phyloP scores from a whole-genome alignment of 495 filamentous ascomycete species.

The Xylaria cubensis region DNA sequence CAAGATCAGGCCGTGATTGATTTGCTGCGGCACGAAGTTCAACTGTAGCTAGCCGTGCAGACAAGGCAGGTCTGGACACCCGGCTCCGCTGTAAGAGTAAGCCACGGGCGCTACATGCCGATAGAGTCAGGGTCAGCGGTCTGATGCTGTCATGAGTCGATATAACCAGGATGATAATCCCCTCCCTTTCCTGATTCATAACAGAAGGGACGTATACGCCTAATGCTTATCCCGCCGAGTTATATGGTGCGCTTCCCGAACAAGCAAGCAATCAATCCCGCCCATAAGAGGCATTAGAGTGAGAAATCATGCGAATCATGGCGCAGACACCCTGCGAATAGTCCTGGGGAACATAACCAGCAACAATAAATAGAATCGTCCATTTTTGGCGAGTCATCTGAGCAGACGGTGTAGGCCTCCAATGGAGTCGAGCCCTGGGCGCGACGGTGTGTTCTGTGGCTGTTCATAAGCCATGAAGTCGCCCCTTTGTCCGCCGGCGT shows the following conservation, averaged over 20 bases:
- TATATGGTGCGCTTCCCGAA: background rate
- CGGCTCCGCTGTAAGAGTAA: background rate
- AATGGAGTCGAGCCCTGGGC: background rate
- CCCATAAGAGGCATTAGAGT: background rate
- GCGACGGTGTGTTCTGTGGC: background rate
- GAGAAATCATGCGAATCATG: background rate
- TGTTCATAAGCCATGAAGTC: background rate
- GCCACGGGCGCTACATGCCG: background rate
- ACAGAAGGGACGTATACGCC: background rate
- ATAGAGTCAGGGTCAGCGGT: background rate
- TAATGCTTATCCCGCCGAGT: background rate
- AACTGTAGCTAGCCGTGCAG: background rate
- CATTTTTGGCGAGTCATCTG: slow-evolving; percentile 5
- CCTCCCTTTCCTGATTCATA: background rate
- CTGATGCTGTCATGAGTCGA: slow-evolving; percentile 2
- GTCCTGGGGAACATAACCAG: background rate
- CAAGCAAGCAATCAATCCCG: background rate
- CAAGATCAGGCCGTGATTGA: background rate
- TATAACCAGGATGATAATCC: background rate
- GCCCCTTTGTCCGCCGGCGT: background rate
- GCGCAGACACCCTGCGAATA: background rate
- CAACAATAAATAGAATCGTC: slow-evolving; percentile 1
- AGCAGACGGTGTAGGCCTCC: background rate
- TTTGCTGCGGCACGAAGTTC: background rate
- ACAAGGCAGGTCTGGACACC: background rate